Base-by-base conservation (phyloP, 1,284 basidiomycete species). In the Cryptococcus wingfieldii region DNA sequence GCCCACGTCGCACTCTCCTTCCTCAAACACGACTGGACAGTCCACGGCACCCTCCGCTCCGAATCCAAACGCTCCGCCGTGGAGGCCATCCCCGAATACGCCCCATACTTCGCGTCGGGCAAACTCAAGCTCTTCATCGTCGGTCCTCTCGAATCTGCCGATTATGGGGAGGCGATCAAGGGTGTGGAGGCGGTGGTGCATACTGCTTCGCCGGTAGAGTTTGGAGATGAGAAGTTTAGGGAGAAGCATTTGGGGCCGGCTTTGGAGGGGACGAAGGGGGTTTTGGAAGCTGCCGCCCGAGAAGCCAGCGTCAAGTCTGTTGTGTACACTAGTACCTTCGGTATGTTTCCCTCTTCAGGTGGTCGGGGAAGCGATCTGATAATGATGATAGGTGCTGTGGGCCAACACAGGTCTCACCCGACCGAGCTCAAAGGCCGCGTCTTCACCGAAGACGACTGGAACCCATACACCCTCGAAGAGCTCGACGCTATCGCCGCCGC, bases 221-320 rank as follows among this genome's bases (percentile, higher is more conserved):
- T 63, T 51, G 50, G 50, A 25, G 55, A 57, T 19, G 42, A 60
- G 10, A 57, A 58, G 10, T 64, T 59, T 53, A 56, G 61, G 27
- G 47, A 63, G 38, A 74, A 74, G 34, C 65, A 80, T 41, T 70
- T 79, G 50, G 68, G 75, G 50, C 79, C 79, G 5, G 80, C 79
- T 18, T 70, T 80, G 28, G 59, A 77, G 42, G 79, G 80, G 6
- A 81, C 79, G 0, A 61, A 63, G 23, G 68, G 68, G 47, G 71
- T 80, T 4, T 67, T 81, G 19, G 65, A 72, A 19, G 60, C 68
- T 72, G 4, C 51, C 58, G n/a, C 66, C 61, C 31, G 68, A 59
- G 67, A 55, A 50, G 41, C 2, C 23, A 64, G 61, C 47, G 54
- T 64, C 39, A 64, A 61, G 43, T 43, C 60, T 27, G 56, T 64